phyloP scores from a whole-genome alignment of 2,329 filamentous ascomycete genomes.

The Parascedosporium putredinis region DNA sequence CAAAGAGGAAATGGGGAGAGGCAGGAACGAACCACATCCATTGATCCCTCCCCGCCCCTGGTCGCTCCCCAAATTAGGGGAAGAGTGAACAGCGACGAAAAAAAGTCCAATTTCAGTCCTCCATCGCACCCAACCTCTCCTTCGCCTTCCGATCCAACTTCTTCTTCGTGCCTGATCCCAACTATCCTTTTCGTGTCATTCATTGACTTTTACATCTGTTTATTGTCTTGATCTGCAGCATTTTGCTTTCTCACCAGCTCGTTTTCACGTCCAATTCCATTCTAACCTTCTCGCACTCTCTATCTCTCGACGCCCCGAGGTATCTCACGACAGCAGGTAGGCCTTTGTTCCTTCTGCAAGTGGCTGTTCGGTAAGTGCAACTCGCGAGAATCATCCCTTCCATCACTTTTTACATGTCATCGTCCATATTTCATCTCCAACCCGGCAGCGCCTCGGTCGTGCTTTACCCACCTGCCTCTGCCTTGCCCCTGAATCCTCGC shows the following conservation, averaged over 20 bases:
- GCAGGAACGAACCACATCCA: slow-evolving; percentile 4
- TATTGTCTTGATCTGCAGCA: background rate
- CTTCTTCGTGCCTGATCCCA: background rate
- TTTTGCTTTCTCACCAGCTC: background rate
- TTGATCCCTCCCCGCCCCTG: slow-evolving; percentile 2
- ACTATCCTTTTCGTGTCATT: slow-evolving; percentile 6
- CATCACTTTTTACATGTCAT: background rate
- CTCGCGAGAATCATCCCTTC: background rate
- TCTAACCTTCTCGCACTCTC: background rate
- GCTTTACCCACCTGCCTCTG: no score
- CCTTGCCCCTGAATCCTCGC: no score
- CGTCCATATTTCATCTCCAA: background rate
- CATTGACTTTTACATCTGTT: slow-evolving; percentile 5
- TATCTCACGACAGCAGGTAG: slow-evolving; percentile 24
- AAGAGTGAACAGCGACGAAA: slow-evolving; percentile 5
- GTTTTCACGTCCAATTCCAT: background rate
- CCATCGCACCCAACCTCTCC: slow-evolving; percentile 7
- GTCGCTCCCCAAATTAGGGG: slow-evolving; percentile 6
- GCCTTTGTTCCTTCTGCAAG: slow-evolving; percentile 6
- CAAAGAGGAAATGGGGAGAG: background rate
- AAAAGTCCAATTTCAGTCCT: slow-evolving; percentile 9
- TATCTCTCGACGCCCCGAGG: background rate
- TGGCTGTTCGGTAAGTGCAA: slow-evolving; percentile 13
- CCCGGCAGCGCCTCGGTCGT: no score
- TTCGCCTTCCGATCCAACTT: background rate